Evolutionary conservation across 257 asterid species (phyloP).

Genomic region (Solanum ossicruentum): DNA sequence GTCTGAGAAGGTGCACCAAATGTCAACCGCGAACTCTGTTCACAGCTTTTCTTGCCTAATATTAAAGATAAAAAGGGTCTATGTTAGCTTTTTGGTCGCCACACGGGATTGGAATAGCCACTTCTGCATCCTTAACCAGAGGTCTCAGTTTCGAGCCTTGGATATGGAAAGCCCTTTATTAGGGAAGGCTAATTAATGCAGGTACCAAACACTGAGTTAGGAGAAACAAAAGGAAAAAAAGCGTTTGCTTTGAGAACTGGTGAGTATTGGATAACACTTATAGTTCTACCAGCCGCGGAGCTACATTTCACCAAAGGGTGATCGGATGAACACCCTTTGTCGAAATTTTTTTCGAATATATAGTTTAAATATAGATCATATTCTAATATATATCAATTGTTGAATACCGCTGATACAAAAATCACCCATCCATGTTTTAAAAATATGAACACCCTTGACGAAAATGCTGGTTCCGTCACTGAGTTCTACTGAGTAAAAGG

Average conservation of each 20-base stretch:
- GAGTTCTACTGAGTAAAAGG: background rate
- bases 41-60: slow-evolving; percentile 27
- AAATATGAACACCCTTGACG: too few relatives aligned
- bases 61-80: background rate
- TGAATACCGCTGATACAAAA: too few relatives aligned
- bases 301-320: too few relatives aligned
- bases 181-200: accelerated
- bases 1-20: background rate
- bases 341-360: too few relatives aligned
- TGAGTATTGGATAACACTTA: background rate
- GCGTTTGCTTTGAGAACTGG: background rate
- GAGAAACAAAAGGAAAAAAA: background rate
- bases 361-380: too few relatives aligned
- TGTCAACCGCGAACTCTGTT: slow-evolving; percentile 16
- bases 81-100: too few relatives aligned
- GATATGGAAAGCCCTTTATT: background rate
- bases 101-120: background rate
- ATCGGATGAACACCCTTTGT: too few relatives aligned
- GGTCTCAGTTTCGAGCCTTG: background rate
- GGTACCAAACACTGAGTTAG: background rate
- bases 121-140: background rate
- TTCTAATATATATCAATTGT: too few relatives aligned
- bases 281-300: background rate
- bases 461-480: too few relatives aligned
- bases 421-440: too few relatives aligned